Evolutionary conservation across 75 land plant genomes (phyloP), one percentile per base, ranked within the genome.

Genomic region (Cupressus sempervirens): DNA sequence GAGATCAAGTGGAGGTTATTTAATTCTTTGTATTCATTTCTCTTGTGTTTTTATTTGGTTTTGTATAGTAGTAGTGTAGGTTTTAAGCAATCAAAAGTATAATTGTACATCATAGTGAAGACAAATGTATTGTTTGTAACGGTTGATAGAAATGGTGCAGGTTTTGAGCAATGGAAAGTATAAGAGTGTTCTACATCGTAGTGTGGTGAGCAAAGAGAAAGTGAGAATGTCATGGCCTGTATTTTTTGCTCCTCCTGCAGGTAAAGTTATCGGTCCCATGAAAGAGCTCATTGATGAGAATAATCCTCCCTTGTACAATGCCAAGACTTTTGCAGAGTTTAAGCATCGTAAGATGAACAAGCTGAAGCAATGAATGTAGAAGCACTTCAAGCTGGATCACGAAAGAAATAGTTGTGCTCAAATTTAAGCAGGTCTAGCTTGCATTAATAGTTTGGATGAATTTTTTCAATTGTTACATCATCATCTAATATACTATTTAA

Each of bases 1-100:
- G 93, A 20, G 96, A 94, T 82, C 96, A 94, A 80, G 26, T 93
- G 3, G 89, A 94, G 94, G 96, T 93, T 70, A 11, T 70, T 29
- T 41, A n/a, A n/a, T n/a, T n/a, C n/a, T n/a, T n/a, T n/a, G n/a
- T n/a, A n/a, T n/a, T n/a, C n/a, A n/a, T n/a, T n/a, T n/a, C n/a
- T n/a, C n/a, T n/a, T n/a, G n/a, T n/a, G n/a, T n/a, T n/a, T n/a
- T n/a, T n/a, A n/a, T n/a, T n/a, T n/a, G n/a, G n/a, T n/a, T n/a
- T n/a, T n/a, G n/a, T n/a, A n/a, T n/a, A n/a, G n/a, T n/a, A n/a
- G n/a, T n/a, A n/a, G n/a, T n/a, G n/a, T n/a, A n/a, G n/a, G 43
- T 41, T 41, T 41, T 41, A 3, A 41, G 43, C 43, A 41, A 41
- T 41, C 43, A 41, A 41, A 41, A 41, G 43, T 3, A 41, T 41